phyloP scores from a whole-genome alignment of 768 basidiomycete species.

The Dioszegia crocea region DNA sequence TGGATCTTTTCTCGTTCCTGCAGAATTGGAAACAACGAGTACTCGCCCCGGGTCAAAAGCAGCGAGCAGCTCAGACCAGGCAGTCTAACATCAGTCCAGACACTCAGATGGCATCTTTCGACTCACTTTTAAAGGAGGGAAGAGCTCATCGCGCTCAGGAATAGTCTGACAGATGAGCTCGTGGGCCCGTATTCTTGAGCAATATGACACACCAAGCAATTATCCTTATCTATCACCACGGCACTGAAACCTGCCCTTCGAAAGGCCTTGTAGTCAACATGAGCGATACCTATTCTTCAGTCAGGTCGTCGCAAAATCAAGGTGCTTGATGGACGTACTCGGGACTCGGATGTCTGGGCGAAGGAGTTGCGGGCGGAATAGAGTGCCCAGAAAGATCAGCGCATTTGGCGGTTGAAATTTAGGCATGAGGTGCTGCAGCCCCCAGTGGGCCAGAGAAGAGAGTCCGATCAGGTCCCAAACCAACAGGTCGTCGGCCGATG shows the following conservation, averaged over 20 bases:
- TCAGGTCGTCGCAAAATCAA: neutral
- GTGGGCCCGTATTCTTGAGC: neutral
- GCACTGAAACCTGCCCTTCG: constrained; percentile 73
- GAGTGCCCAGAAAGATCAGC: constrained; percentile 31
- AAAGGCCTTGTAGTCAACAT: constrained; percentile 52
- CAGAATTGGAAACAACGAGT: constrained; percentile 90
- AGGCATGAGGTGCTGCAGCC: no score
- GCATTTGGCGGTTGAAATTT: constrained; percentile 28
- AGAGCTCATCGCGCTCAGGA: neutral
- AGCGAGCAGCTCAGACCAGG: constrained; percentile 69
- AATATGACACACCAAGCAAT: constrained; percentile 69
- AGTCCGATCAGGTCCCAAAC: no score
- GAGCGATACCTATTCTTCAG: constrained; percentile 27
- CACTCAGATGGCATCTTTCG: neutral
- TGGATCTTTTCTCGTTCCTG: constrained; percentile 67
- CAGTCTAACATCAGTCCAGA: constrained; percentile 3
- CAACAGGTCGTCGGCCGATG: no score
- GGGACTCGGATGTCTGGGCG: constrained; percentile 37
- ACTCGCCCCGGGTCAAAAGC: constrained; percentile 75
- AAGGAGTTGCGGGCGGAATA: constrained; percentile 30
- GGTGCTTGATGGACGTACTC: constrained; percentile 22
- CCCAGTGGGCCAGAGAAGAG: no score
- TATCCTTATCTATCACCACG: constrained; percentile 96
- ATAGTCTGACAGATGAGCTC: neutral
- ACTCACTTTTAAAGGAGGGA: neutral